phyloP scores from a whole-genome alignment of 2,329 filamentous ascomycete species.

The Fusarium sp. region DNA sequence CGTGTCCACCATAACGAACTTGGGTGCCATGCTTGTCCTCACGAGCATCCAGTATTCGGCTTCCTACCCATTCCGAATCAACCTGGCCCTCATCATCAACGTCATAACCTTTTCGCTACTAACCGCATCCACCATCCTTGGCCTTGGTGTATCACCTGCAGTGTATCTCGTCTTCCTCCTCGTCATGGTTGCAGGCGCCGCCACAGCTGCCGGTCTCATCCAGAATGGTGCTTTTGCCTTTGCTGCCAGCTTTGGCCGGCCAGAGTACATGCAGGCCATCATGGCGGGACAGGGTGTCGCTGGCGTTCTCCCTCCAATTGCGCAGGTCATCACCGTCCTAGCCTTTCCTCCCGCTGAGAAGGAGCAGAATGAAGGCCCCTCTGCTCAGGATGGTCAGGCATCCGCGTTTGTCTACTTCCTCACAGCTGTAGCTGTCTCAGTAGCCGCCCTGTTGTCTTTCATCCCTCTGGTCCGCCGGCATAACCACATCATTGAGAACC shows the following conservation, averaged over 20 bases:
- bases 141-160: constrained; percentile 69
- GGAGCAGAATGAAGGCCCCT: constrained; percentile 38
- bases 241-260: constrained; percentile 83
- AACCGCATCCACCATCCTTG: constrained; percentile 79
- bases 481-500: constrained; percentile 61
- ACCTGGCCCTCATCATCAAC: constrained; percentile 79
- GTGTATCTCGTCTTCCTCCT: constrained; percentile 86
- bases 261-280: constrained; percentile 94
- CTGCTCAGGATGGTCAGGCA: constrained; percentile 44
- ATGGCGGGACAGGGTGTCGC: constrained; percentile 96
- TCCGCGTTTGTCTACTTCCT: constrained; percentile 93
- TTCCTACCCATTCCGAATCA: constrained; percentile 89
- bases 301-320: constrained; percentile 87
- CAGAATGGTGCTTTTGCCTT: constrained; percentile 97
- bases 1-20: constrained; percentile 85
- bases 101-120: constrained; percentile 80
- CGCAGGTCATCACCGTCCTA: constrained; percentile 87
- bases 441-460: constrained; percentile 77
- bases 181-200: constrained; percentile 81
- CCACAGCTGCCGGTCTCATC: constrained; percentile 83
- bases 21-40: constrained; percentile 79
- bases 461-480: constrained; percentile 75
- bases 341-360: constrained; percentile 55
- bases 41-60: constrained; percentile 83
- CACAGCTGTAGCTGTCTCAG: constrained; percentile 82